Evolutionary conservation across 2,329 filamentous ascomycete genomes (phyloP).

Genomic region (Sporothrix globosa): DNA sequence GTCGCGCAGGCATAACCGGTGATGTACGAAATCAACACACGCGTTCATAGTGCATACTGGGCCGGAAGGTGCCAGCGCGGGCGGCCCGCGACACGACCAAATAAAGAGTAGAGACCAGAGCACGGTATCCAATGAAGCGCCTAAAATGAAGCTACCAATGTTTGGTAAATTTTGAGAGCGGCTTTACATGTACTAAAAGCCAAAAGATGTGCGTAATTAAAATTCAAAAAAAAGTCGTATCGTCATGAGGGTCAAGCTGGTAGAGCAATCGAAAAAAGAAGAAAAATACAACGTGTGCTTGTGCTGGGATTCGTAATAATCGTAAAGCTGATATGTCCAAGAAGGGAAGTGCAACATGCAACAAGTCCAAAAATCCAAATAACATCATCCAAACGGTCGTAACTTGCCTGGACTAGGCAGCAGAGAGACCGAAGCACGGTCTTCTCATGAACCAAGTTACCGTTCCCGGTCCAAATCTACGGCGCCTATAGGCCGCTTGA

Average conservation of each 20-base stretch:
- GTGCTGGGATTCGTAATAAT: conserved; percentile 5
- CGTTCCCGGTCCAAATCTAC: conserved; percentile 53
- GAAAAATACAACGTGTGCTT: conserved; percentile 7
- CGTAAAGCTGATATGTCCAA: conserved; percentile 6
- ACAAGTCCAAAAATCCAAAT: neutral
- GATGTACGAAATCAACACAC: conserved; percentile 10
- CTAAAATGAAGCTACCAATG: neutral
- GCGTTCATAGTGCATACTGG: neutral
- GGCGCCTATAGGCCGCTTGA: conserved; percentile 55
- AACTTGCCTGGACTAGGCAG: neutral
- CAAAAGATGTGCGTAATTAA: neutral
- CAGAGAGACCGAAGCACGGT: neutral
- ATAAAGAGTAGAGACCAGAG: neutral
- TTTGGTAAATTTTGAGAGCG: neutral
- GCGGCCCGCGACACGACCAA: neutral
- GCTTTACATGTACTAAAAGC: conserved; percentile 1
- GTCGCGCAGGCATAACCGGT: neutral
- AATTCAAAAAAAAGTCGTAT: neutral
- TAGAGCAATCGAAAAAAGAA: neutral
- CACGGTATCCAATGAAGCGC: neutral
- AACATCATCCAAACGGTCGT: neutral
- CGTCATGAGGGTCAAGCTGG: neutral
- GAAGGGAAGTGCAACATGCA: neutral
- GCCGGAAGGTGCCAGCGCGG: neutral
- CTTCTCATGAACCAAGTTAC: conserved; percentile 34